Percentiles rank a stretch among this genome's conserved stretches.
These are phyloP conservation scores for Talaromyces adpressus DNA, from an alignment of 495 filamentous ascomycete genomes.

Conservation along the genomic window DNA sequence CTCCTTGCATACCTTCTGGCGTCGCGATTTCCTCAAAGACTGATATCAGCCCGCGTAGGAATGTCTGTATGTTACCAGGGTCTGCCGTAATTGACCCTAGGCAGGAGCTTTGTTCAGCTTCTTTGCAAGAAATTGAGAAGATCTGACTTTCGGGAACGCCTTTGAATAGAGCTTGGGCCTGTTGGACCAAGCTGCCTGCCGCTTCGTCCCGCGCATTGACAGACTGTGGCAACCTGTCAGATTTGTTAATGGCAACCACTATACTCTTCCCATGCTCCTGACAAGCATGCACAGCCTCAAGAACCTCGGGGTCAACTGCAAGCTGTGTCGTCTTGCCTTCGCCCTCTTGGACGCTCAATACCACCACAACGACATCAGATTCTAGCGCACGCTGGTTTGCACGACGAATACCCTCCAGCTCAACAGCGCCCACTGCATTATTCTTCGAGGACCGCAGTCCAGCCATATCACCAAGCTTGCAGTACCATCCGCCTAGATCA, in stretches of 20 bases:
- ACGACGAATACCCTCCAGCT: constrained; percentile 83
- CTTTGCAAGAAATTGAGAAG: constrained; percentile 65
- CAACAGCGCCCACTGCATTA: constrained; percentile 58
- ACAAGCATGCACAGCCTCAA: constrained; percentile 48
- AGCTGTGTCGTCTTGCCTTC: constrained; percentile 23
- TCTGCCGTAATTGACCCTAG: constrained; percentile 23
- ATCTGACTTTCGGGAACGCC: constrained; percentile 35
- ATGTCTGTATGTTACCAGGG: constrained; percentile 59
- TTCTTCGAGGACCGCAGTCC: constrained; percentile 53
- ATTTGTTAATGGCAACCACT: constrained; percentile 77
- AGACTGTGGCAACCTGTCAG: constrained; percentile 46
- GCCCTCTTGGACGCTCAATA: constrained; percentile 59
- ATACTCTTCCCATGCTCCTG: constrained; percentile 50
- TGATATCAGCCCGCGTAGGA: constrained; percentile 58
- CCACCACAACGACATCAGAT: constrained; percentile 79
- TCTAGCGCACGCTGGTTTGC: constrained; percentile 74
- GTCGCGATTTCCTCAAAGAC: constrained; percentile 71
- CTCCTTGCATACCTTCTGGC: constrained; percentile 30
- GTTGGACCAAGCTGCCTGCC: constrained; percentile 14
- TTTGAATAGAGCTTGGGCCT: constrained; percentile 25
- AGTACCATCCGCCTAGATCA: constrained; percentile 83
- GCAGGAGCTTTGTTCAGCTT: constrained; percentile 16
- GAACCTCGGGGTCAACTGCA: constrained; percentile 50
- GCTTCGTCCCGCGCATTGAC: constrained; percentile 3
- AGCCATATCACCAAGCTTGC: constrained; percentile 86